Base-by-base conservation (phyloP, 2,329 filamentous ascomycete genomes). In the Lachnellula cervina region DNA sequence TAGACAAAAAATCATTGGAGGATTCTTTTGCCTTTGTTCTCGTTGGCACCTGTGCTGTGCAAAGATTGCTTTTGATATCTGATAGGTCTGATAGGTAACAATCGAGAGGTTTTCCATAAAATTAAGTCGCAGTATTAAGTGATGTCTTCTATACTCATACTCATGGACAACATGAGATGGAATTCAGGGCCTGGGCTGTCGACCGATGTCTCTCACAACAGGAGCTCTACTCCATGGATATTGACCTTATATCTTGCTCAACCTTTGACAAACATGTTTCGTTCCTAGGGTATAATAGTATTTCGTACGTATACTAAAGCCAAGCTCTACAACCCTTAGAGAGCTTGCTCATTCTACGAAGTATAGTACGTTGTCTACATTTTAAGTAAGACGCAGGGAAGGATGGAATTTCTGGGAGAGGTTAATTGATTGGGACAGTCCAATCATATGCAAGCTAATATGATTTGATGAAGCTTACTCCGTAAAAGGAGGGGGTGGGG, bases 1-100 rank as follows among this genome's bases (percentile, higher is more conserved):
- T 57, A 59, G 59, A 61, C 37, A 19, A 50, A 55, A 51, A 57
- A 35, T 47, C 23, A 47, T 47, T 17, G 50, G 42, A n/a, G 38
- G 17, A 35, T 21, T 50, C 19, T 23, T 56, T 45, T 49, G 49
- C 40, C 45, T 21, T 48, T 42, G 46, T 53, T 46, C 45, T 45
- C 49, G 48, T 21, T 53, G 50, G 46, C 46, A 50, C 34, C 40
- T 23, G 38, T 32, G 28, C 21, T 13, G 28, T 48, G 52, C 34
- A 23, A 16, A 48, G 40, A 23, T n/a, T 43, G 35, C 44, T 49
- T 49, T 57, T 34, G 49, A 25, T 49, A 13, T 19, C 35, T 50
- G 23, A 25, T 17, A 9, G 16, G 17, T 16, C 9, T 16, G 38
- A n/a, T 16, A 42, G 14, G 38, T 42, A 42, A 19, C 38, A 44